Evolutionary conservation across 768 basidiomycete species (phyloP).

Genomic region (Calocybe gangraenosa): DNA sequence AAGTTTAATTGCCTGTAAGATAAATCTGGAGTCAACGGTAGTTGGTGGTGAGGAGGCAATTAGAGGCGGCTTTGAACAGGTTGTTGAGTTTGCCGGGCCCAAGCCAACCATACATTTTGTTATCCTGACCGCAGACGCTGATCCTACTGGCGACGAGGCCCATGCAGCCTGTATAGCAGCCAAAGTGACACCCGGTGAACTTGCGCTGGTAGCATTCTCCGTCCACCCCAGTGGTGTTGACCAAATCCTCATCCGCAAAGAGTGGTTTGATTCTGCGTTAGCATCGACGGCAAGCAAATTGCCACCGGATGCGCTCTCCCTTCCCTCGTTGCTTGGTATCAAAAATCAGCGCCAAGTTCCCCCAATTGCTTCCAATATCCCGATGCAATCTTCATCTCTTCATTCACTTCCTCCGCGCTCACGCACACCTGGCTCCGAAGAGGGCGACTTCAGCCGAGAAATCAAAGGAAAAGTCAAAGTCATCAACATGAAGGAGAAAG

Average conservation of each 20-base stretch:
- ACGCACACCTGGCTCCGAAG: conserved; percentile 73
- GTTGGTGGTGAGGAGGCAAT: conserved; percentile 58
- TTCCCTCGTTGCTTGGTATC: conserved; percentile 17
- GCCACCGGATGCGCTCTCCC: conserved; percentile 39
- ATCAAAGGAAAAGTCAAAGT: conserved; percentile 63
- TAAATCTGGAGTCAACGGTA: conserved; percentile 62
- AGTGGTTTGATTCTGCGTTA: conserved; percentile 78
- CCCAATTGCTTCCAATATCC: conserved; percentile 17
- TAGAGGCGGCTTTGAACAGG: conserved; percentile 72
- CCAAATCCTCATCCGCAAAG: conserved; percentile 80
- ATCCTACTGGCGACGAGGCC: conserved; percentile 78
- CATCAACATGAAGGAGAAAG: conserved; percentile 49
- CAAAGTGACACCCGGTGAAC: conserved; percentile 68
- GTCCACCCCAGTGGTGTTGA: conserved; percentile 90
- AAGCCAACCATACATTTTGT: conserved; percentile 89
- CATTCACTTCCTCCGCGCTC: conserved; percentile 36
- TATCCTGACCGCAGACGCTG: conserved; percentile 79
- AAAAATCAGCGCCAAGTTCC: conserved; percentile 24
- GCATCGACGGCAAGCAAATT: conserved; percentile 54
- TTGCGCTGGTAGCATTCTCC: conserved; percentile 81
- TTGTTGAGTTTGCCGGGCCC: conserved; percentile 77
- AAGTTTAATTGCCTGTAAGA: conserved; percentile 77
- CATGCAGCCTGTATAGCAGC: conserved; percentile 82
- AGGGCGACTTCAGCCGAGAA: conserved; percentile 57
- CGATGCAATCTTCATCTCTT: conserved; percentile 12